Evolutionary conservation across 805 yeast genomes (phyloP), one percentile per base, ranked within the genome.

Genomic region (Yamadazyma endophytica): DNA sequence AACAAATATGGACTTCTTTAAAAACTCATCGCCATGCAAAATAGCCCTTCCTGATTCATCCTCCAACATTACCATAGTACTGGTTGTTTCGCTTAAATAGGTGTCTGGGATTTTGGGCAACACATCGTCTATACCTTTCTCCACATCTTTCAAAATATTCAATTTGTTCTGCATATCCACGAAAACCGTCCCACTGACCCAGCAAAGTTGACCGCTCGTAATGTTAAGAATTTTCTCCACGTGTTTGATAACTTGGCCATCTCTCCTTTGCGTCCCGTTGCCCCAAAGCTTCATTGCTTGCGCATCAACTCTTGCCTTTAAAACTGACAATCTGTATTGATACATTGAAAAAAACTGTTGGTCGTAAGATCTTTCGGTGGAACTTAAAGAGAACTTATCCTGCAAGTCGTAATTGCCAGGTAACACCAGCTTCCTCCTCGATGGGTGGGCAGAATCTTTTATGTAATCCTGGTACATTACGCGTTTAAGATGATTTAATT

Each of bases 41-140:
- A 77, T 54, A 5, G 95, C 80, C 30, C 98, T 67, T 3, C 98
- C 98, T 33, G 88, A 78, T 48, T 88, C 96, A 57, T 92, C 98
- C 54, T 92, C 97, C 21, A 92, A 53, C 80, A 79, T 77, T 17
- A 84, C 85, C 11, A 73, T 43, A 8, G 41, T 52, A 6, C 12
- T 9, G 9, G 33, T 40, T 11, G 34, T 24, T 13, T 24, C n/a
- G 14, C 30, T 31, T 5, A 47, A 33, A 38, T 58, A 57, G 17
- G 49, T 43, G 13, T 41, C 36, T 0, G 66, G 65, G 57, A 54
- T 29, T 44, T 47, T 37, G 3, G 74, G 75, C 30, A 73, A 56
- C 9, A 67, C 67, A 21, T 75, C 79, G 44, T 75, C 78, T 29
- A 56, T 52, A 20, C 73, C 73, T 16, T 70, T 71, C 19, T 82